These are phyloP conservation scores for Penicillium sp. DNA, from an alignment of 2,329 filamentous ascomycete genomes.

Conservation along the genomic window DNA sequence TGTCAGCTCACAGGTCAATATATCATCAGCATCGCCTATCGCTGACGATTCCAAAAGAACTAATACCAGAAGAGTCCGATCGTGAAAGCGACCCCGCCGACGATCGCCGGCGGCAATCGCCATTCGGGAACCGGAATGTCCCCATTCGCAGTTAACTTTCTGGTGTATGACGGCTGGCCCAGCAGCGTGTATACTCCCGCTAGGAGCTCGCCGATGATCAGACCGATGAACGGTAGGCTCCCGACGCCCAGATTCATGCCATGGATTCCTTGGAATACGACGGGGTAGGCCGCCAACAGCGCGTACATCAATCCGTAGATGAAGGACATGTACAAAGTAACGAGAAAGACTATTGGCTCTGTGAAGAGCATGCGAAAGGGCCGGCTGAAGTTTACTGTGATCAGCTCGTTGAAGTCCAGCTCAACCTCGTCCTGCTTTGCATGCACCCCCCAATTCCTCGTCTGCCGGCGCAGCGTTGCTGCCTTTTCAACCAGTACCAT, in stretches of 20 bases:
- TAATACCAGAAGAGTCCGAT: conserved; percentile 41
- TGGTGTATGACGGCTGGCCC: conserved; percentile 32
- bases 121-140: conserved; percentile 39
- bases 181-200: conserved; percentile 34
- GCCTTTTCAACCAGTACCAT: conserved; percentile 8
- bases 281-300: conserved; percentile 35
- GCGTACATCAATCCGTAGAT: conserved; percentile 9
- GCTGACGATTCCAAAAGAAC: too few relatives aligned
- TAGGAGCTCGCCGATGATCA: conserved; percentile 38
- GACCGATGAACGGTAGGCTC: conserved; percentile 23
- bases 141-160: conserved; percentile 36
- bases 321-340: conserved; percentile 9
- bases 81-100: conserved; percentile 40
- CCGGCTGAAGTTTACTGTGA: conserved; percentile 6
- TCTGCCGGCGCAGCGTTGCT: conserved; percentile 6
- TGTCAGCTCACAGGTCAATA: not conserved
- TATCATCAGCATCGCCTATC: not conserved
- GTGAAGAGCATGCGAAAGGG: conserved; percentile 12
- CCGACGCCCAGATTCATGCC: conserved; percentile 14
- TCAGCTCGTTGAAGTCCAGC: conserved; percentile 1
- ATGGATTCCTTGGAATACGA: conserved; percentile 25
- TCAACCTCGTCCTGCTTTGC: conserved; percentile 13
- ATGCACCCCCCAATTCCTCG: conserved; percentile 8
- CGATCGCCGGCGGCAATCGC: conserved; percentile 37
- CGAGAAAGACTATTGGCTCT: conserved; percentile 11